Evolutionary conservation across 202 grass and related monocot species (phyloP), one percentile per base, ranked within the genome.

Genomic region (Saccharum hybrid): DNA sequence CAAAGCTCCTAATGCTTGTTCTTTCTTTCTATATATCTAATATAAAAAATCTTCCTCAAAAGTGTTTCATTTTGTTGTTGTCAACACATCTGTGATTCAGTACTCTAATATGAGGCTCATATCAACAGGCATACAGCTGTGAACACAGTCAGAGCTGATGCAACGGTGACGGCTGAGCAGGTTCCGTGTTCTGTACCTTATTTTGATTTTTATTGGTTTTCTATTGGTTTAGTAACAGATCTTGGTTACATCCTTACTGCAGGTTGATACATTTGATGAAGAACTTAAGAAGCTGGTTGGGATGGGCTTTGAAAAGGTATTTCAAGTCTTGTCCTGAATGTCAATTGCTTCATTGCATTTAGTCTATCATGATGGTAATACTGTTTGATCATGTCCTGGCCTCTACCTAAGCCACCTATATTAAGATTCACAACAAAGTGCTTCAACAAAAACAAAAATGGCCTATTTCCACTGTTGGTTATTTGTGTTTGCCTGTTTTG

Each of bases 221-320:
- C 16, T 78, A 66, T 86, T 80, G 19, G 22, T 74, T 84, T 71
- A 60, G 23, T 54, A 74, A 86, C 37, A 63, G 34, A 1, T 38
- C 30, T 81, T 63, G 39, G 2, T 12, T 40, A 38, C 3, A 45
- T 71, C 84, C 79, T 79, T 28, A 84, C 36, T 88, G 37, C 82
- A 98, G 96, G 79, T 39, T 90, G 96, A 96, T 92, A 90, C 64
- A 85, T 98, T 98, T 86, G 96, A 98, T 68, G 93, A 98, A 90
- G 96, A 98, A 71, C 93, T 96, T 46, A 90, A 92, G 81, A 98
- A 92, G 64, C 81, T 98, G 26, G 86, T 96, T 82, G 86, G 67
- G 59, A 96, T 98, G 96, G 96, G 93, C 8, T 98, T 98, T 86
- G 93, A 98, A 75, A 98, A 94, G 96, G 96, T 93, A 90, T 68